A percentile compares a stretch with the other conserved stretches of the same genome.
phyloP scores from a whole-genome alignment of 352 stramenopile genomes.

The Phytophthora meadii region DNA sequence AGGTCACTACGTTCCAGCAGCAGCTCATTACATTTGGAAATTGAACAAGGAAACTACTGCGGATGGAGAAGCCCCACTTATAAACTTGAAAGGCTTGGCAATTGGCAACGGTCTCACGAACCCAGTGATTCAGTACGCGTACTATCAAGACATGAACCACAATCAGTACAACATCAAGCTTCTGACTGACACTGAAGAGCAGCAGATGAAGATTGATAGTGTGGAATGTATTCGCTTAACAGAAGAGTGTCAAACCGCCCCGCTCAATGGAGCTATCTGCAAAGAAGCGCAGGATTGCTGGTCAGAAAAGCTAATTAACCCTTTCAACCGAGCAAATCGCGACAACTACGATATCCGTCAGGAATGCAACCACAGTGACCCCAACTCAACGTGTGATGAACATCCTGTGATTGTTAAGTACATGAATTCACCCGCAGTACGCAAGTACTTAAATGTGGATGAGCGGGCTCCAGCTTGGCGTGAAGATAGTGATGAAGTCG shows the following conservation, averaged over 20 bases:
- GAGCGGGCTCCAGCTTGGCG: constrained; percentile 61
- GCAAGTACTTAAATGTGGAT: constrained; percentile 46
- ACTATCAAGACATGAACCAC: constrained; percentile 61
- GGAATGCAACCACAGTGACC: constrained; percentile 35
- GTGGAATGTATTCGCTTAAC: constrained; percentile 53
- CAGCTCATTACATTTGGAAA: constrained; percentile 54
- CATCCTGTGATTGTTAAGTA: constrained; percentile 52
- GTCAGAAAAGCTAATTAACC: constrained; percentile 45
- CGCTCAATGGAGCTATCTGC: constrained; percentile 32
- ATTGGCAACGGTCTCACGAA: constrained; percentile 67
- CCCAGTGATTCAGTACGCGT: constrained; percentile 49
- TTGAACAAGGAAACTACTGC: constrained; percentile 32
- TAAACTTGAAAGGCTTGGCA: constrained; percentile 59
- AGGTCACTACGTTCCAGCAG: constrained; percentile 58
- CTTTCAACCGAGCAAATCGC: constrained; percentile 41
- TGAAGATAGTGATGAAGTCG: constrained; percentile 90
- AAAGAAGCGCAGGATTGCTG: constrained; percentile 48
- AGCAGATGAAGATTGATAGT: constrained; percentile 47
- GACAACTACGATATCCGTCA: constrained; percentile 65
- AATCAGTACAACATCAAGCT: constrained; percentile 66
- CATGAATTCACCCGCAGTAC: constrained; percentile 62
- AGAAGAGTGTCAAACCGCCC: constrained; percentile 30
- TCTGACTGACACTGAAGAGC: constrained; percentile 28
- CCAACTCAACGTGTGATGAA: constrained; percentile 48
- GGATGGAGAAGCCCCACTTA: constrained; percentile 9